Conservation (phyloP, 345 rosid genomes). For the Lepidium didymum region DNA sequence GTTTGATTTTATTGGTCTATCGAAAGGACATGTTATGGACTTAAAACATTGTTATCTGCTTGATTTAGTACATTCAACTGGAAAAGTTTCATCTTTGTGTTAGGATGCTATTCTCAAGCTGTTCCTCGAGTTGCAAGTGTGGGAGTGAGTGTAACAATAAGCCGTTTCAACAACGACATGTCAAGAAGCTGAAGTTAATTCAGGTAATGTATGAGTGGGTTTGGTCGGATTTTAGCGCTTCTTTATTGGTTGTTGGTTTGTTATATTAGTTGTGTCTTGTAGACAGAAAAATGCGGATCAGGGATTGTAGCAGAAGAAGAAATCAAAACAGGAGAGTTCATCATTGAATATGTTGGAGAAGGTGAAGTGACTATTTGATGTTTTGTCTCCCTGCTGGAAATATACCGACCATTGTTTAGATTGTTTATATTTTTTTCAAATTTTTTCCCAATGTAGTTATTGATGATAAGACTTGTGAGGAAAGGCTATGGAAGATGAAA, state of each 20-base stretch:
- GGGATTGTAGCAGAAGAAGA: conserved; percentile 93
- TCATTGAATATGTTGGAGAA: conserved; percentile 98
- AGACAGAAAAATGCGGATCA: conserved; percentile 97
- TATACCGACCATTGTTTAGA: neutral
- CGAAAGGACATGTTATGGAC: neutral
- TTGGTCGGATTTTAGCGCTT: neutral
- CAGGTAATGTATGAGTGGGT: conserved; percentile 42
- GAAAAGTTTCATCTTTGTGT: neutral
- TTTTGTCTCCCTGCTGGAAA: conserved; percentile 5
- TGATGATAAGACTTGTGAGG: conserved; percentile 98
- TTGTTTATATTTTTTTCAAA: neutral
- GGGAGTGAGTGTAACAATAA: conserved; percentile 74
- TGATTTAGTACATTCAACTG: neutral
- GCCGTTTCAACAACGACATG: conserved; percentile 83
- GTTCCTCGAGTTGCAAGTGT: conserved; percentile 93
- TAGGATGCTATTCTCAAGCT: conserved; percentile 92
- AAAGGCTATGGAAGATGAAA: conserved; percentile 98
- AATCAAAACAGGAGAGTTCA: conserved; percentile 78
- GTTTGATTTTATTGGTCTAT: neutral
- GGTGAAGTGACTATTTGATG: conserved; percentile 37
- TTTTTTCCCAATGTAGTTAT: conserved; percentile 48
- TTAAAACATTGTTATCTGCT: neutral
- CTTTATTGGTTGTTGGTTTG: neutral
- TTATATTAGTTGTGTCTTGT: conserved; percentile 36
- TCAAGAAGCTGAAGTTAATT: conserved; percentile 81